These are phyloP conservation scores for Sclerotinia trifoliorum DNA, from an alignment of 2,329 filamentous ascomycete genomes.

Conservation along the genomic window DNA sequence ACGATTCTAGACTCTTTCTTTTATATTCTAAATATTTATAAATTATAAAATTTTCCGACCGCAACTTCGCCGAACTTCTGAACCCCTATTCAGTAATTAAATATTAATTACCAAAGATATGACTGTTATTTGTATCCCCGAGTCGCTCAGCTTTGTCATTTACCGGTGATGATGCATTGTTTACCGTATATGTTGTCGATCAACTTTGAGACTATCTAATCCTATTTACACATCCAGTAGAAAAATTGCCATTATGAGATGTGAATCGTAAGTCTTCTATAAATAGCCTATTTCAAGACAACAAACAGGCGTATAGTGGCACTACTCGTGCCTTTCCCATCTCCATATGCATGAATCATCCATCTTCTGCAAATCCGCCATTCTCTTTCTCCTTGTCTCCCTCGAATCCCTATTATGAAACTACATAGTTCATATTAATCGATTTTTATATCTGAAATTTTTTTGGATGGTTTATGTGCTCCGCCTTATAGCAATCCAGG, in stretches of 20 bases:
- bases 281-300: neutral
- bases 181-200: neutral
- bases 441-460: neutral
- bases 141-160: too few species aligned
- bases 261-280: neutral
- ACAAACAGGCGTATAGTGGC: neutral
- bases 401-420: neutral
- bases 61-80: neutral
- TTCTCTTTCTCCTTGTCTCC: neutral
- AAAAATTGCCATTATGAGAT: neutral
- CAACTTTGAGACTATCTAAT: neutral
- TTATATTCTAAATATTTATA: neutral
- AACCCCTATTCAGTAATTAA: neutral
- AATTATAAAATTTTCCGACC: neutral
- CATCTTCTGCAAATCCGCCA: neutral
- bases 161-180: too few species aligned
- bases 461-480: neutral
- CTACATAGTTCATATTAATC: neutral
- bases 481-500: constrained; percentile 48
- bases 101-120: too few species aligned
- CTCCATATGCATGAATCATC: neutral
- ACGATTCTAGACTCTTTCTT: neutral
- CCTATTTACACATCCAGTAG: neutral
- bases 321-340: neutral
- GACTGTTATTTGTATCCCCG: neutral